phyloP scores from a whole-genome alignment of 2,329 filamentous ascomycete species.

The Aspergillus caelatus region DNA sequence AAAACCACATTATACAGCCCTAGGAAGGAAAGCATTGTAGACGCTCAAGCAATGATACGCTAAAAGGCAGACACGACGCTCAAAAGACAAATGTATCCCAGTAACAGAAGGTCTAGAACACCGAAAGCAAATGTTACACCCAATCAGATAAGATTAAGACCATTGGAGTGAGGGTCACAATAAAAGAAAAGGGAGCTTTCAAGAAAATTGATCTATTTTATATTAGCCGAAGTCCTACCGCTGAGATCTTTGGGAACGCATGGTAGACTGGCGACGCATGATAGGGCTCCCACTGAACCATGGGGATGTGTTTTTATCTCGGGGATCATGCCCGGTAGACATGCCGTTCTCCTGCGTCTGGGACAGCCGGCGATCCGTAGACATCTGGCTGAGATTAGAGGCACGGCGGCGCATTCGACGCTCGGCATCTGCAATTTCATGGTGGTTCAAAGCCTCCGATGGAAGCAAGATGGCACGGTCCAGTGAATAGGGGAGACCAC shows the following conservation, averaged over 20 bases:
- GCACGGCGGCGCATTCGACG: constrained; percentile 44
- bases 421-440: constrained; percentile 58
- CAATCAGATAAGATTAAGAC: neutral
- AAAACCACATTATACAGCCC: neutral
- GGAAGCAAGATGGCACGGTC: constrained; percentile 72
- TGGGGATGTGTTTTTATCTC: constrained; percentile 22
- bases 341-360: constrained; percentile 26
- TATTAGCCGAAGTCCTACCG: constrained; percentile 9
- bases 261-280: constrained; percentile 32
- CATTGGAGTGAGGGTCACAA: neutral
- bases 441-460: constrained; percentile 64
- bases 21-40: neutral
- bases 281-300: constrained; percentile 23
- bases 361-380: constrained; percentile 27
- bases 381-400: constrained; percentile 38
- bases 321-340: constrained; percentile 29
- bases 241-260: constrained; percentile 28
- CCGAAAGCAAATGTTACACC: neutral
- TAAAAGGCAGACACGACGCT: neutral
- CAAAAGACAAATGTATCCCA: neutral
- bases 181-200: neutral
- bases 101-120: neutral
- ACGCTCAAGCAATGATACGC: neutral
- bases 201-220: neutral
- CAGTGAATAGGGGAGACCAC: constrained; percentile 67